phyloP scores from a whole-genome alignment of 2,329 filamentous ascomycete genomes.

The Colletotrichum agaves region DNA sequence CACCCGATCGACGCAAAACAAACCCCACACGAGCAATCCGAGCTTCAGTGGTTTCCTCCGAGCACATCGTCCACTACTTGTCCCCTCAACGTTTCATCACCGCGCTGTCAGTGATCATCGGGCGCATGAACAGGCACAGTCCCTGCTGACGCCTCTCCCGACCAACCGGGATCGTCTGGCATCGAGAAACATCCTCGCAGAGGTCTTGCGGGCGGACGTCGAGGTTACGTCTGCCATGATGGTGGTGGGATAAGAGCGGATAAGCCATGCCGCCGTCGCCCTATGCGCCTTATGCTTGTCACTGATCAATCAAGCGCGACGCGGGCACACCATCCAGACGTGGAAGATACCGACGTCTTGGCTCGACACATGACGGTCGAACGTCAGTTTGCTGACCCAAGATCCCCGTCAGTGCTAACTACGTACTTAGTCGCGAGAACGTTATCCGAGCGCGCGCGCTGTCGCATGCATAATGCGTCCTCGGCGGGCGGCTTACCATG shows the following conservation, averaged over 20 bases:
- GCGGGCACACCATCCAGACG: neutral
- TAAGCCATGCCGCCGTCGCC: no score
- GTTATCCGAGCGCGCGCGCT: neutral
- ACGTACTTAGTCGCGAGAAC: neutral
- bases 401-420: conserved; percentile 8
- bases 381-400: neutral
- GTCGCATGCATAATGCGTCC: neutral
- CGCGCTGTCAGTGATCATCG: neutral
- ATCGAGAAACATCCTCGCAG: neutral
- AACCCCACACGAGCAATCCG: neutral
- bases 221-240: neutral
- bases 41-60: neutral
- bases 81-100: conserved; percentile 6
- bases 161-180: neutral
- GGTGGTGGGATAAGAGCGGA: neutral
- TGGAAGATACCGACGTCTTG: conserved; percentile 5
- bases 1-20: neutral
- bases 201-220: neutral
- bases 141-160: conserved; percentile 5
- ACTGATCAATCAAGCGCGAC: neutral
- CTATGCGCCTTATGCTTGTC: neutral
- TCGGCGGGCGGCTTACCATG: neutral
- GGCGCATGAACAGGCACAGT: neutral
- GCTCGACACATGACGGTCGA: conserved; percentile 19
- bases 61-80: neutral